Percentiles rank a stretch among this genome's conserved stretches.
Evolutionary conservation across 1,284 basidiomycete species (phyloP).

Genomic region (Coniferiporia weirii): DNA sequence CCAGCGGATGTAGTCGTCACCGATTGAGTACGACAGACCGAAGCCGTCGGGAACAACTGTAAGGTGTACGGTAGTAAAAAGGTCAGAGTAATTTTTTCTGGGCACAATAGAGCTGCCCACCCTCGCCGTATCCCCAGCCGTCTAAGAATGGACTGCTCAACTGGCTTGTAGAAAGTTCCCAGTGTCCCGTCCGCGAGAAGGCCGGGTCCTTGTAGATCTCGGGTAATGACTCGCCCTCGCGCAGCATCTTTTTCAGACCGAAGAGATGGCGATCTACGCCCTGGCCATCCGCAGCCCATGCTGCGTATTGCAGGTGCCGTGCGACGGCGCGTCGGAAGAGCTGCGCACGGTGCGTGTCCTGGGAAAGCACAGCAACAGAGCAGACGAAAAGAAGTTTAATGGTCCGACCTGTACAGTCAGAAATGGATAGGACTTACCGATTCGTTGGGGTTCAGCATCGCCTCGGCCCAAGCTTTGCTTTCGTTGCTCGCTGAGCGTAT

Average conservation of each 20-base stretch:
- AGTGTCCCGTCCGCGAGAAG: conserved; percentile 71
- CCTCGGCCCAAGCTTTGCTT: conserved; percentile 81
- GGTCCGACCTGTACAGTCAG: conserved; percentile 15
- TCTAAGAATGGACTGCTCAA: conserved; percentile 81
- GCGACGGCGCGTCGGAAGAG: conserved; percentile 77
- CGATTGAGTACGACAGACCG: conserved; percentile 90
- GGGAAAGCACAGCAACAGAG: background rate
- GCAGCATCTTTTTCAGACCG: conserved; percentile 82
- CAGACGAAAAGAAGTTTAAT: conserved; percentile 18
- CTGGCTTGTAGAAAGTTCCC: conserved; percentile 92
- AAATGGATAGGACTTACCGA: conserved; percentile 37
- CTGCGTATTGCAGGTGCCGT: conserved; percentile 84
- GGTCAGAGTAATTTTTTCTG: background rate
- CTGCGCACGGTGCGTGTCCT: conserved; percentile 60
- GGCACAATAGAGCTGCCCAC: conserved; percentile 35
- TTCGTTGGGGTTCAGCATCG: conserved; percentile 68
- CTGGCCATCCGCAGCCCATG: conserved; percentile 89
- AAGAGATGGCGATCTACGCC: conserved; percentile 97
- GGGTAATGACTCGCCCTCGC: conserved; percentile 73
- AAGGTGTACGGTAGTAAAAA: background rate
- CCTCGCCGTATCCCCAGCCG: conserved; percentile 98
- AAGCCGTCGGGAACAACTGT: conserved; percentile 89
- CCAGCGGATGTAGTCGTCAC: conserved; percentile 85
- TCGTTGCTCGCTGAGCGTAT: conserved; percentile 85
- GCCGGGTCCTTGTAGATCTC: conserved; percentile 77